Evolutionary conservation across 352 stramenopile genomes (phyloP).

Genomic region (Globisporangium acanthophoron): DNA sequence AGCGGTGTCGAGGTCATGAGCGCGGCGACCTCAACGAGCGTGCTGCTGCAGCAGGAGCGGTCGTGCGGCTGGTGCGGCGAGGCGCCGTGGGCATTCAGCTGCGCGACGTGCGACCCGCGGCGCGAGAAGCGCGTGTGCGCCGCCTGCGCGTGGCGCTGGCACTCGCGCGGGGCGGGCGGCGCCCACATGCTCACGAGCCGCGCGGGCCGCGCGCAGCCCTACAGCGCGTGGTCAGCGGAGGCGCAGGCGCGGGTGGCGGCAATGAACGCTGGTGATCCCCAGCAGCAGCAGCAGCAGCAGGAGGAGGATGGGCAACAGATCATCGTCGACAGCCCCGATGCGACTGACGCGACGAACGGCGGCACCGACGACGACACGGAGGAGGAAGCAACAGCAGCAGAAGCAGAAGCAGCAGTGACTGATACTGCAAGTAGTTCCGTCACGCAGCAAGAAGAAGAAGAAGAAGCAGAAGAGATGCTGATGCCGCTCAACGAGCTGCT

Average conservation of each 20-base stretch:
- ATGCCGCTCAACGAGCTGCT: constrained; percentile 22
- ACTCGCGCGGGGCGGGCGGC: constrained; percentile 30
- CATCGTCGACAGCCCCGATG: not conserved
- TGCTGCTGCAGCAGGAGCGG: not conserved
- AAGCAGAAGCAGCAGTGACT: not conserved
- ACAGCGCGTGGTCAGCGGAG: constrained; percentile 14
- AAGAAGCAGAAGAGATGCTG: not conserved
- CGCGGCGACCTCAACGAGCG: not conserved
- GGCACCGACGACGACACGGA: not conserved
- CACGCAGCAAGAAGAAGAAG: not conserved
- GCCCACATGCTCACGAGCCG: constrained; percentile 25
- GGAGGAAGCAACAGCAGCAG: not conserved
- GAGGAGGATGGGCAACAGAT: not conserved
- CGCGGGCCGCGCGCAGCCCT: constrained; percentile 13
- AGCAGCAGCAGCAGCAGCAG: not conserved
- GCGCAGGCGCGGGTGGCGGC: not conserved
- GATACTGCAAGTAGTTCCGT: not conserved
- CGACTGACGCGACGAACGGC: not conserved
- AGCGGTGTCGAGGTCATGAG: too few species aligned
- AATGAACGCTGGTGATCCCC: not conserved
- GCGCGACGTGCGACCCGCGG: constrained; percentile 28
- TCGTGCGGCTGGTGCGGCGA: constrained; percentile 35
- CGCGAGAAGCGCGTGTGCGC: constrained; percentile 22
- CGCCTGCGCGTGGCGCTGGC: constrained; percentile 27
- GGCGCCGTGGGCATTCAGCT: constrained; percentile 24